A percentile compares a stretch with the other conserved stretches of the same genome.
Conservation (phyloP, 164 flowering plant species). For the Taxillus chinensis region DNA sequence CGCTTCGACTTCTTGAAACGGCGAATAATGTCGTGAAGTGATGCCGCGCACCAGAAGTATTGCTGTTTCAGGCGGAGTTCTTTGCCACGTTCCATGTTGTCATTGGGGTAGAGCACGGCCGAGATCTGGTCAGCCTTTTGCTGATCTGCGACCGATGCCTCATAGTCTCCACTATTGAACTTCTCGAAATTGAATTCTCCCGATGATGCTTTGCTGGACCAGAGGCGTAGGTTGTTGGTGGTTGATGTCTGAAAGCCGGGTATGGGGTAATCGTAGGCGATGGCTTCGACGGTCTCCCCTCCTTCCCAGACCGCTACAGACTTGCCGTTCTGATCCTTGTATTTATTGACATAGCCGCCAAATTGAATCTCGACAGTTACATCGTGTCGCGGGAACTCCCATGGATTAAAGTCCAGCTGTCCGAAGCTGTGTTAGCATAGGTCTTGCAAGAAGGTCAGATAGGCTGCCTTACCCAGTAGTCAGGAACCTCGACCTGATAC, state of each 20-base stretch:
- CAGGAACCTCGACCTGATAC: constrained; percentile 53
- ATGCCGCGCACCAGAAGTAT: constrained; percentile 53
- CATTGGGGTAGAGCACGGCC: constrained; percentile 43
- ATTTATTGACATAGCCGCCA: too few relatives aligned
- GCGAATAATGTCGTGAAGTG: constrained; percentile 51
- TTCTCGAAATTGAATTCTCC: constrained; percentile 37
- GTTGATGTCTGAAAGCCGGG: constrained; percentile 58
- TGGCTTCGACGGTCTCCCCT: constrained; percentile 60
- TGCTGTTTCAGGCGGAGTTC: constrained; percentile 58
- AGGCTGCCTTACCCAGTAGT: too few relatives aligned
- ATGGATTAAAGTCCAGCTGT: too few relatives aligned
- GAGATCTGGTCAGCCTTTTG: constrained; percentile 54
- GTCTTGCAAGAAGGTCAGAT: too few relatives aligned
- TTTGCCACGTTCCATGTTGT: too few relatives aligned
- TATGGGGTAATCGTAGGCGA: constrained; percentile 59
- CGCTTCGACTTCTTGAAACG: constrained; percentile 44
- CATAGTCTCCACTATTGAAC: constrained; percentile 56
- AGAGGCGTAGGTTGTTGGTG: constrained; percentile 47
- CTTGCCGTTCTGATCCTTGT: too few relatives aligned
- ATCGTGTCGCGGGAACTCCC: constrained; percentile 58
- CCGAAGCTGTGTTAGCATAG: too few relatives aligned
- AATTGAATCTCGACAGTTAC: too few relatives aligned
- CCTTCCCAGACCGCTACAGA: too few relatives aligned
- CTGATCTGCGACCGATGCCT: constrained; percentile 41
- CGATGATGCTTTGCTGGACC: constrained; percentile 66